phyloP scores from a whole-genome alignment of 257 asterid species.

The Striga asiatica region DNA sequence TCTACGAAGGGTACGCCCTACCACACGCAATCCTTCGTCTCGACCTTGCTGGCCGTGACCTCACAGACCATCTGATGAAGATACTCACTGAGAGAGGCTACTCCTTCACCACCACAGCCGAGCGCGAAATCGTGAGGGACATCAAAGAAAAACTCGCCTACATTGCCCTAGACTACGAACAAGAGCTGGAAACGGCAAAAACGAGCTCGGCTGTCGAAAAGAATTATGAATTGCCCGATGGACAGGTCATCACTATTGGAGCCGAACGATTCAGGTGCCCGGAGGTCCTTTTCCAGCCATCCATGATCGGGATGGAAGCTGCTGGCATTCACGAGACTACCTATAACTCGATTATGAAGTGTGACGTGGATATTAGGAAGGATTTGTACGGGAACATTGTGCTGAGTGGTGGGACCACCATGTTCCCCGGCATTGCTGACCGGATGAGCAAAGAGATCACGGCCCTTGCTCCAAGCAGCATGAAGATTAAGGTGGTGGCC shows the following conservation, averaged over 20 bases:
- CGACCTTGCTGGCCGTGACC: constrained; percentile 37
- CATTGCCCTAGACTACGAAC: constrained; percentile 39
- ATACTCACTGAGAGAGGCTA: constrained; percentile 38
- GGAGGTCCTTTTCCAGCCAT: constrained; percentile 46
- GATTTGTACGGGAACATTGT: constrained; percentile 34
- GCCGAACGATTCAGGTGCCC: constrained; percentile 40
- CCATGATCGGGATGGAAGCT: constrained; percentile 41
- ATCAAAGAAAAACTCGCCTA: constrained; percentile 39
- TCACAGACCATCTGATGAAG: constrained; percentile 34
- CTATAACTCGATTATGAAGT: constrained; percentile 33
- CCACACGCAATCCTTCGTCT: constrained; percentile 42
- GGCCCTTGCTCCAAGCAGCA: constrained; percentile 35
- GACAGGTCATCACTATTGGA: constrained; percentile 37
- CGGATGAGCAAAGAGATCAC: constrained; percentile 37
- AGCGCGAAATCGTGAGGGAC: constrained; percentile 43
- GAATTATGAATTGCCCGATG: constrained; percentile 41
- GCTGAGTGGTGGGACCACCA: constrained; percentile 39
- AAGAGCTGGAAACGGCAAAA: constrained; percentile 33
- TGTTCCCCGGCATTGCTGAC: constrained; percentile 32
- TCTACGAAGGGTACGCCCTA: constrained; percentile 36
- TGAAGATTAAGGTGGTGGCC: constrained; percentile 37
- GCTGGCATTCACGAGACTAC: constrained; percentile 33
- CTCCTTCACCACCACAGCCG: constrained; percentile 39
- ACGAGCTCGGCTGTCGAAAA: constrained; percentile 38
- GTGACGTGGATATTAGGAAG: constrained; percentile 35